These are phyloP conservation scores for Protostelium mycophagum DNA, from an alignment of 78 protist genomes.

Conservation along the genomic window DNA sequence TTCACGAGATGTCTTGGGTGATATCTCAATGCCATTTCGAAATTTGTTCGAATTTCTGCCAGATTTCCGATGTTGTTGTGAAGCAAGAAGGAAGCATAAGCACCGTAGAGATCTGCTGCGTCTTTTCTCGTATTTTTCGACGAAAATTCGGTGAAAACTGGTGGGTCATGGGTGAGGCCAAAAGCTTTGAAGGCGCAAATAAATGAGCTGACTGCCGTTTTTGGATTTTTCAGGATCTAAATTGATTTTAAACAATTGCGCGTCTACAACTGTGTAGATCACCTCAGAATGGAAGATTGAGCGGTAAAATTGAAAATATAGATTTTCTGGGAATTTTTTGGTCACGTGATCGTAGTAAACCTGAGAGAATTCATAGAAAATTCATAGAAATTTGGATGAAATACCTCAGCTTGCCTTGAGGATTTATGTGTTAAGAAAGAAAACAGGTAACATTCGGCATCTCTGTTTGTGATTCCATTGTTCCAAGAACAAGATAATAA, in stretches of 20 bases:
- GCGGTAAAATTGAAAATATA: background rate
- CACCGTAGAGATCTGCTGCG: background rate
- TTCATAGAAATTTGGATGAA: too few relatives aligned
- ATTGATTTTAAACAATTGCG: background rate
- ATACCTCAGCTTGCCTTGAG: too few relatives aligned
- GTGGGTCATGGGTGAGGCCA: background rate
- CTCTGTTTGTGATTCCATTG: background rate
- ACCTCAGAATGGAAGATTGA: background rate
- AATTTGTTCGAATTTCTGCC: background rate
- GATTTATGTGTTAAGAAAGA: background rate
- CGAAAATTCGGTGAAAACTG: background rate
- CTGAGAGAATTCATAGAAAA: background rate
- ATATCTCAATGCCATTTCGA: background rate
- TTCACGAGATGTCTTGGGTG: background rate
- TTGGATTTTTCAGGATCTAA: too few relatives aligned
- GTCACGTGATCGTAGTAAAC: background rate
- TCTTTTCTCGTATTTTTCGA: background rate
- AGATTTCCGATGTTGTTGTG: background rate
- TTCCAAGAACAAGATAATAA: background rate
- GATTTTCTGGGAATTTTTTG: background rate
- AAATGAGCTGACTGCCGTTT: background rate
- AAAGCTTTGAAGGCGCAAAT: background rate
- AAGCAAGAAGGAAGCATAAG: background rate
- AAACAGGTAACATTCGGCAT: background rate
- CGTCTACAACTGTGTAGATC: background rate